Percentiles rank a stretch among this genome's conserved stretches.
These are phyloP conservation scores for Suhomyces maxii DNA, from an alignment of 1,139 yeast genomes.

Conservation along the genomic window DNA sequence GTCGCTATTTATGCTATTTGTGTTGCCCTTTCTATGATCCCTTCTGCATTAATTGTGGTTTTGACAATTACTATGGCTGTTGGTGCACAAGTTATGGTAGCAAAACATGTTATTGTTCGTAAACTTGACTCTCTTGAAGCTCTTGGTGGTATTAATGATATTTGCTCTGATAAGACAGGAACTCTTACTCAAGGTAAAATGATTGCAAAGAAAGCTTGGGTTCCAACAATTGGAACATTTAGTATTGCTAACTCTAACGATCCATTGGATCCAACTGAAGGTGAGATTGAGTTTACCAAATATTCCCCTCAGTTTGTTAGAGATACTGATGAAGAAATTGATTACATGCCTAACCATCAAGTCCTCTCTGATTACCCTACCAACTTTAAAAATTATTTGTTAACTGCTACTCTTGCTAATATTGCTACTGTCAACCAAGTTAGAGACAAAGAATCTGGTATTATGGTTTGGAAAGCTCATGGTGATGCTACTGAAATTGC, in stretches of 20 bases:
- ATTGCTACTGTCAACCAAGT: constrained; percentile 31
- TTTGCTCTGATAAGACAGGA: constrained; percentile 57
- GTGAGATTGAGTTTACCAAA: constrained; percentile 26
- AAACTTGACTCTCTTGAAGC: constrained; percentile 49
- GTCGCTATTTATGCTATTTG: constrained; percentile 45
- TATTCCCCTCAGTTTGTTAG: constrained; percentile 26
- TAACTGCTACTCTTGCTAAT: constrained; percentile 35
- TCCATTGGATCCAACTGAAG: constrained; percentile 43
- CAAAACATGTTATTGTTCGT: constrained; percentile 46
- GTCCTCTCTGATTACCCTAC: constrained; percentile 12
- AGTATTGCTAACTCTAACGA: constrained; percentile 35
- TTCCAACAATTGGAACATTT: constrained; percentile 37
- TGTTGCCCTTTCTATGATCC: constrained; percentile 54
- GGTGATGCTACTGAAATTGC: constrained; percentile 43
- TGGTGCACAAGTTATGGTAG: constrained; percentile 50
- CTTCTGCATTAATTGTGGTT: constrained; percentile 57
- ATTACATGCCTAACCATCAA: constrained; percentile 18
- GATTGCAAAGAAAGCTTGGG: constrained; percentile 42
- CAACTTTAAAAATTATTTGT: constrained; percentile 24
- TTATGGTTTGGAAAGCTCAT: constrained; percentile 35
- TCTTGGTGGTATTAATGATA: constrained; percentile 50
- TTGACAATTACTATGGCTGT: constrained; percentile 52
- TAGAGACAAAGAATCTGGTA: constrained; percentile 27
- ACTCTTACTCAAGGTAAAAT: constrained; percentile 53
- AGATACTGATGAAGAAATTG: constrained; percentile 34